phyloP scores from a whole-genome alignment of 75 land plant genomes.

The Ceratopteris richardii region DNA sequence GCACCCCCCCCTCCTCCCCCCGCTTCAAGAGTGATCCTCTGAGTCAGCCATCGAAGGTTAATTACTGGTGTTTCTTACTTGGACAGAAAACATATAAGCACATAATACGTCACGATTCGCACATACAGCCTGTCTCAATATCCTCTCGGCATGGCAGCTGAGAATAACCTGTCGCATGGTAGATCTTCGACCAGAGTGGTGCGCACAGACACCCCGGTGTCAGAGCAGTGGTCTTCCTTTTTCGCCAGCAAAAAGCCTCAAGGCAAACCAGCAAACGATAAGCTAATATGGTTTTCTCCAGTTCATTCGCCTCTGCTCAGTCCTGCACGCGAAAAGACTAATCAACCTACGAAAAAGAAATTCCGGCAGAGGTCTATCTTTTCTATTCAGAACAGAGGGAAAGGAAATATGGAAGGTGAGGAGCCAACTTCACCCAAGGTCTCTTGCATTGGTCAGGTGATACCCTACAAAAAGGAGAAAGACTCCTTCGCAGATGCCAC shows the following conservation, averaged over 20 bases:
- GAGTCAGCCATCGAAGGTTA: too few relatives aligned
- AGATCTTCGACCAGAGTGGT: background rate
- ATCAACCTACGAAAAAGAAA: background rate
- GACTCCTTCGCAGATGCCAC: background rate
- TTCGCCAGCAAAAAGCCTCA: background rate
- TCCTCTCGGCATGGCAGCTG: background rate
- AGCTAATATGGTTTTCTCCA: background rate
- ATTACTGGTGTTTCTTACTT: too few relatives aligned
- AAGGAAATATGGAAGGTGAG: background rate
- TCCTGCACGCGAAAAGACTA: background rate
- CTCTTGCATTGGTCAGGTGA: conserved; percentile 4
- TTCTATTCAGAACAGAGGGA: background rate
- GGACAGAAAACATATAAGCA: too few relatives aligned
- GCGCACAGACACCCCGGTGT: background rate
- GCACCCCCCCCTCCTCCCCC: too few relatives aligned
- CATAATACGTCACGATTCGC: too few relatives aligned
- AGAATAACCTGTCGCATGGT: background rate
- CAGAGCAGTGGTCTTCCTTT: background rate
- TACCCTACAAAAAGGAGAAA: background rate
- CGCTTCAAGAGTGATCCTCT: too few relatives aligned
- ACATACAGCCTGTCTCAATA: background rate
- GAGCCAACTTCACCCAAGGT: conserved; percentile 3
- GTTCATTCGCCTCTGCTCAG: background rate
- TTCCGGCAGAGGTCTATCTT: background rate
- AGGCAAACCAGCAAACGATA: background rate